Conservation (phyloP, 345 rosid species). For the Cochlearia excelsa region DNA sequence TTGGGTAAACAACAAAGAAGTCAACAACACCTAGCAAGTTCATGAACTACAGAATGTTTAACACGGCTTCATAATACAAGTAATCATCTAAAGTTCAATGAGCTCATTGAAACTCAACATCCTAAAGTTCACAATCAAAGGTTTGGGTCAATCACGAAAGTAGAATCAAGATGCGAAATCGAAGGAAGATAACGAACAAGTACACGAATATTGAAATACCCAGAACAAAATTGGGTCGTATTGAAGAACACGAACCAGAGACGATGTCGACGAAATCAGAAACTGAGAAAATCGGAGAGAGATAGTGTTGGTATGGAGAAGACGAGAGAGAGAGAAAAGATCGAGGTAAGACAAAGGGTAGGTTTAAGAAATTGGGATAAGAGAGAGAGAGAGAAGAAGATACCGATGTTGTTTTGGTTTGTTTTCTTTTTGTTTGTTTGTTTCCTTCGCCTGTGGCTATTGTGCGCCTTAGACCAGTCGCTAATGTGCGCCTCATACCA, state of each 20-base stretch:
- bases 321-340: slow-evolving; percentile 27
- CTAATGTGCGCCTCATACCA: not conserved
- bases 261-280: not conserved
- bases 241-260: slow-evolving; percentile 9
- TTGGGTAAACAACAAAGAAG: not conserved
- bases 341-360: slow-evolving; percentile 37
- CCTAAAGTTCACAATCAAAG: slow-evolving; percentile 6
- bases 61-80: not conserved
- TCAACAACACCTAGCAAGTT: not conserved
- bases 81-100: not conserved
- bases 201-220: not conserved
- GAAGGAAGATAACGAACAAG: too few relatives aligned
- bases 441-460: slow-evolving; percentile 7
- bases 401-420: not conserved
- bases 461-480: slow-evolving; percentile 11
- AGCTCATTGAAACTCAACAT: slow-evolving; percentile 2
- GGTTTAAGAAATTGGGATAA: slow-evolving; percentile 22
- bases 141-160: slow-evolving; percentile 6
- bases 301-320: slow-evolving; percentile 5
- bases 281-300: slow-evolving; percentile 3
- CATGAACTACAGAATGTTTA: not conserved
- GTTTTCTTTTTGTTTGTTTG: slow-evolving; percentile 19
- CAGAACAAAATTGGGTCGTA: not conserved
- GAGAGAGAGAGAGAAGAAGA: slow-evolving; percentile 12
- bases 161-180: not conserved